Evolutionary conservation across 2,329 filamentous ascomycete genomes (phyloP).

Genomic region (Fusarium zealandicum): DNA sequence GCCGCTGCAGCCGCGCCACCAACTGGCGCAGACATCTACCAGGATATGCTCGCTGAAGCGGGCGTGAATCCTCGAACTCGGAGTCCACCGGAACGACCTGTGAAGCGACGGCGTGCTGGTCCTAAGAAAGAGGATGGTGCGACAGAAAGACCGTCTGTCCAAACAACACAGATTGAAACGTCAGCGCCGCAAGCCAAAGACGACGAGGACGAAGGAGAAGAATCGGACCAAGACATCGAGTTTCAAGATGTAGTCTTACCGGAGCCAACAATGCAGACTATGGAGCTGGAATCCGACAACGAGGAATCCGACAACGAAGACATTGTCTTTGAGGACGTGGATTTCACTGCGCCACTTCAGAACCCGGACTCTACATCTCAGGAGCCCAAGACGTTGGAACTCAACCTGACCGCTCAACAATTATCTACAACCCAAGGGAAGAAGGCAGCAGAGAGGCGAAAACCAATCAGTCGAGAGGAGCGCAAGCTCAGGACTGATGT

Average conservation of each 20-base stretch:
- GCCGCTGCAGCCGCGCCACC: constrained; percentile 19
- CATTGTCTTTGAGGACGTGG: constrained; percentile 58
- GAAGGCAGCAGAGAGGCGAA: constrained; percentile 52
- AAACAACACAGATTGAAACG: not conserved
- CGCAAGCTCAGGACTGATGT: constrained; percentile 69
- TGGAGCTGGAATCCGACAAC: constrained; percentile 58
- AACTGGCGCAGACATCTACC: constrained; percentile 53
- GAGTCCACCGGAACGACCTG: constrained; percentile 48
- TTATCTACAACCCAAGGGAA: constrained; percentile 43
- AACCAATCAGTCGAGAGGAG: constrained; percentile 62
- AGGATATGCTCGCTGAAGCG: constrained; percentile 59
- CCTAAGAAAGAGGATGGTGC: constrained; percentile 9
- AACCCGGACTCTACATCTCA: constrained; percentile 34
- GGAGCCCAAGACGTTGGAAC: constrained; percentile 52
- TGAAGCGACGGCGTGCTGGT: constrained; percentile 48
- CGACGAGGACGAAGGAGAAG: constrained; percentile 45
- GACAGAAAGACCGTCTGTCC: not conserved
- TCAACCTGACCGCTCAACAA: constrained; percentile 60
- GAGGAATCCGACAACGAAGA: constrained; percentile 53
- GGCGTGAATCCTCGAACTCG: constrained; percentile 45
- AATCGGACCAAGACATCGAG: constrained; percentile 52
- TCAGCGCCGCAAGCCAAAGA: not conserved
- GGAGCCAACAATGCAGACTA: constrained; percentile 58
- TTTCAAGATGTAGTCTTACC: constrained; percentile 61
- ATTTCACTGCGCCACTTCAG: constrained; percentile 47